Evolutionary conservation across 31 red algal species (phyloP).

Genomic region (Porphyra umbilicalis): DNA sequence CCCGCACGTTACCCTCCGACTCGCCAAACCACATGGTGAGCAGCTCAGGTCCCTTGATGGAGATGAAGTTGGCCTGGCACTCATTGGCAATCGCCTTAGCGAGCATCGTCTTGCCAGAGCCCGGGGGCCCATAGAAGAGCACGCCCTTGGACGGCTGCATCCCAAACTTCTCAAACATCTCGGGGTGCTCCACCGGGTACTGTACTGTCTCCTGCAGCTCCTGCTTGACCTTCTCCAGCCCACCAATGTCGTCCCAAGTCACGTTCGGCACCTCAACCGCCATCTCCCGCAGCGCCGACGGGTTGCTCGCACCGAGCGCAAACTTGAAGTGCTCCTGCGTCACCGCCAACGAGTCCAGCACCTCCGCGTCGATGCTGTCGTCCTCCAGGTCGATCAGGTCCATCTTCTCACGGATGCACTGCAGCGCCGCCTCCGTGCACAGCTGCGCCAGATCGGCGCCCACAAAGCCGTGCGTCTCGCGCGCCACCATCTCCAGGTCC

Average conservation of each 20-base stretch:
- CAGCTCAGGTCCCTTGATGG: constrained; percentile 92
- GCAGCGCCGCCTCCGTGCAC: constrained; percentile 92
- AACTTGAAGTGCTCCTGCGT: constrained; percentile 94
- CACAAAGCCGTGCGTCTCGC: constrained; percentile 94
- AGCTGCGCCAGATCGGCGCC: constrained; percentile 98
- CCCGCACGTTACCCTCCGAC: constrained; percentile 79
- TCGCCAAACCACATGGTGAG: constrained; percentile 98
- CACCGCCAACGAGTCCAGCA: constrained; percentile 88
- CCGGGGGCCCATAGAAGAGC: constrained; percentile 98
- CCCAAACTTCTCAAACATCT: constrained; percentile 34
- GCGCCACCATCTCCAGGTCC: constrained; percentile 73
- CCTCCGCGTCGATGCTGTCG: constrained; percentile 89
- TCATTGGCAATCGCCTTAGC: constrained; percentile 87
- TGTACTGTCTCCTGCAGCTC: constrained; percentile 65
- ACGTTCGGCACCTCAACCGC: constrained; percentile 51
- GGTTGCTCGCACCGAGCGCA: constrained; percentile 80
- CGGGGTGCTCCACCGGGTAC: constrained; percentile 19
- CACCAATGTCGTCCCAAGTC: constrained; percentile 92
- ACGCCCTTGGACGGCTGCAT: constrained; percentile 61
- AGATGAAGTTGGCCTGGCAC: constrained; percentile 69
- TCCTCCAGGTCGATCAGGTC: constrained; percentile 97
- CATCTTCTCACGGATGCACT: constrained; percentile 99
- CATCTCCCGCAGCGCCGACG: constrained; percentile 66
- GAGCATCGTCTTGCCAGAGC: constrained; percentile 90
- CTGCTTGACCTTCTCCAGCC: constrained; percentile 55